Evolutionary conservation across 2,329 filamentous ascomycete species (phyloP).

Genomic region (Talaromyces sp.): DNA sequence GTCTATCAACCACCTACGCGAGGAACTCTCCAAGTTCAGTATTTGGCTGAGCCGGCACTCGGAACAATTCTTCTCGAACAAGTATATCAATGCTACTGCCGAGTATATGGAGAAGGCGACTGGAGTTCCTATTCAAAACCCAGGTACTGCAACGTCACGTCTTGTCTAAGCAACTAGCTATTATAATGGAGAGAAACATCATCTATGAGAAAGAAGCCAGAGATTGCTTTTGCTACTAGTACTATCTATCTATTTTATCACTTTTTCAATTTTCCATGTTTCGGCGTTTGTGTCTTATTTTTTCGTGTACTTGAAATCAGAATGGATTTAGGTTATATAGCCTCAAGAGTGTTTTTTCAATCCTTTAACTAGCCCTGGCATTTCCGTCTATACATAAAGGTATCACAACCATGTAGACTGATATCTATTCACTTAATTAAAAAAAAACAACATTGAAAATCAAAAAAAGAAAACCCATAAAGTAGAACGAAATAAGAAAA

Average conservation of each 20-base stretch:
- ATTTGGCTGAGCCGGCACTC: slow-evolving; percentile 78
- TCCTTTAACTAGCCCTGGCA: not conserved
- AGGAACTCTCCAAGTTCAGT: slow-evolving; percentile 83
- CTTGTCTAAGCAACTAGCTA: slow-evolving; percentile 16
- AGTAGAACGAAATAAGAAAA: not conserved
- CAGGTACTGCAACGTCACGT: slow-evolving; percentile 30
- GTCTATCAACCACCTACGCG: slow-evolving; percentile 79
- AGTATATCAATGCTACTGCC: slow-evolving; percentile 39
- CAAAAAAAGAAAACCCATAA: not conserved
- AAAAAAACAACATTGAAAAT: not conserved
- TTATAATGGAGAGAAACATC: not conserved
- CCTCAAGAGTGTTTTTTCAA: not conserved
- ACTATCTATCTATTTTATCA: not conserved
- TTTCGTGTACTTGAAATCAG: not conserved
- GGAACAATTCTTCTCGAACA: slow-evolving; percentile 64
- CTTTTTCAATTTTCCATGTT: not conserved
- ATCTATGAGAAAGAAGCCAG: not conserved
- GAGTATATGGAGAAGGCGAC: slow-evolving; percentile 35
- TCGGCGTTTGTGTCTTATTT: not conserved
- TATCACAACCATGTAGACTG: not conserved
- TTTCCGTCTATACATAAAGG: not conserved
- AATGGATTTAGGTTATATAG: not conserved
- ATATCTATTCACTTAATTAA: not conserved
- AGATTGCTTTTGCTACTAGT: not conserved
- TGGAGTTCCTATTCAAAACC: slow-evolving; percentile 24